Evolutionary conservation across 805 yeast genomes (phyloP).

Genomic region (Schwanniomyces vanrijiae): DNA sequence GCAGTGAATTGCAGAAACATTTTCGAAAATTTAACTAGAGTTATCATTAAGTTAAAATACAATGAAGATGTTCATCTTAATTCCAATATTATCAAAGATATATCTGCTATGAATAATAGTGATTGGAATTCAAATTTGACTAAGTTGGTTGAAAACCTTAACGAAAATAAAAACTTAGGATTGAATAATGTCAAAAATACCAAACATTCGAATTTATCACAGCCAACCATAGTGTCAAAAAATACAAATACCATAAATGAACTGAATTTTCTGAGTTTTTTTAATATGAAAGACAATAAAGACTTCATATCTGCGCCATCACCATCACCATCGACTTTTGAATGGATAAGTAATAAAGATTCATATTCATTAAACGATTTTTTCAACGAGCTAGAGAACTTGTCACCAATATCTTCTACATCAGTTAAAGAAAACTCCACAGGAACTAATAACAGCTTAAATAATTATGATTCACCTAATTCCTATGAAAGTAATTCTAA

Average conservation of each 20-base stretch:
- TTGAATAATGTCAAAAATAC: not conserved
- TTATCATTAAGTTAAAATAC: conserved; percentile 61
- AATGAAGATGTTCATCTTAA: conserved; percentile 28
- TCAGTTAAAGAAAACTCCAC: conserved; percentile 1
- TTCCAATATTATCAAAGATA: conserved; percentile 18
- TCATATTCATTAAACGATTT: conserved; percentile 39
- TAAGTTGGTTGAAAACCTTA: conserved; percentile 34
- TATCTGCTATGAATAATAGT: conserved; percentile 26
- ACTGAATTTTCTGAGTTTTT: not conserved
- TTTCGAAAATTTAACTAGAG: conserved; percentile 70
- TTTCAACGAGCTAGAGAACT: conserved; percentile 47
- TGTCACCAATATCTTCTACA: conserved; percentile 15
- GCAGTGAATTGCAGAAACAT: conserved; percentile 71
- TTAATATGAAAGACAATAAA: not conserved
- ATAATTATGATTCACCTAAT: conserved; percentile 6
- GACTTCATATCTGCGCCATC: conserved; percentile 1
- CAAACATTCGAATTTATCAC: not conserved
- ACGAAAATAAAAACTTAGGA: conserved; percentile 5
- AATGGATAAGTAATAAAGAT: conserved; percentile 31
- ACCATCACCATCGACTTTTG: conserved; percentile 17
- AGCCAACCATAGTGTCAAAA: not conserved
- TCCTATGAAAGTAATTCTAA: conserved; percentile 9
- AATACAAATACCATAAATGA: not conserved
- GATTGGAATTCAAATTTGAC: conserved; percentile 39
- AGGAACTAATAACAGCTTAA: not conserved